Evolutionary conservation across 164 flowering plant genomes (phyloP), one percentile per base, ranked within the genome.

Genomic region (Dillenia suffruticosa): DNA sequence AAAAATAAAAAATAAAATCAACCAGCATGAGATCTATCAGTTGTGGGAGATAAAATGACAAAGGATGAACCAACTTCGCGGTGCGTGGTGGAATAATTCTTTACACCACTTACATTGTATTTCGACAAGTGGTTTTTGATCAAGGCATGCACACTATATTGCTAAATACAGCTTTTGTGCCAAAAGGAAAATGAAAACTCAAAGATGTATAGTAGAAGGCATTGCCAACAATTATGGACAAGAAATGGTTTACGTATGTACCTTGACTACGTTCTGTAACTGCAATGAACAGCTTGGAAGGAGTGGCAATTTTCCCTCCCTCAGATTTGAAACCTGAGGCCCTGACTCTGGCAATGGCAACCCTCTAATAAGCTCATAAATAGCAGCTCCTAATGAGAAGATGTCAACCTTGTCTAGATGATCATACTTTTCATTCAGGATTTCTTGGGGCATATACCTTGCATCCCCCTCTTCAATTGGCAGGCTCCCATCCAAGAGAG

Each of bases 381-480:
- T 76, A 46, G 96, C 51, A 63, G 77, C 96, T 58, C 97, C 99
- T 67, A 94, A 57, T 12, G 96, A 94, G 78, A 87, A 94, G 52
- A 94, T 82, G 67, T 89, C 99, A 52, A 85, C 99, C 72, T 88
- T 89, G 68, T 89, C 89, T 16, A 94, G 89, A 67, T 86, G 72
- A 66, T 94, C 97, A 68, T 82, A 86, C 19, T 82, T 76, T 58
- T 89, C 96, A 64, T 91, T 94, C 56, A 94, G 68, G 56, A 94
- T 88, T 80, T 94, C 99, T 59, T 73, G 91, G 64, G 99, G 96
- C 97, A 89, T 88, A 70, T 94, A 94, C 1, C 97, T 90, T 17
- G 92, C 95, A 83, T 94, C 99, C 2, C 99, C 97, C 71, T 91
- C 99, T 71, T 94, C 99, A 61, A 91, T 74, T 9, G 96, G 89